Base-by-base conservation (phyloP, 1,139 yeast species). In the Suhomyces coccinellae region DNA sequence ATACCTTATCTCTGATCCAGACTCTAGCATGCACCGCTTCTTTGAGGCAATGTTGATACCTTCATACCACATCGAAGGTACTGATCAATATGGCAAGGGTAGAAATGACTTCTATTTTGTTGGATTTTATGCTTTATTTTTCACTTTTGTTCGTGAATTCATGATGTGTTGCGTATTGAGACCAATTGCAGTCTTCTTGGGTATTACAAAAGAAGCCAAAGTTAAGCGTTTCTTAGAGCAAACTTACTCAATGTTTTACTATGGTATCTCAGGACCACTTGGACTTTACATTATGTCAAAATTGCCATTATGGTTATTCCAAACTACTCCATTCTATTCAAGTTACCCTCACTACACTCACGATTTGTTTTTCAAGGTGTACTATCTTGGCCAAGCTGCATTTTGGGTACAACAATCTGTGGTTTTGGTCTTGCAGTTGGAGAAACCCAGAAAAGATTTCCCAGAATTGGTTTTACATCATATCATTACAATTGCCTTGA, bases 381-480 rank as follows among this genome's bases (percentile, higher is more conserved):
- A 86, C 63, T 95, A 93, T 65, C 73, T 93, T 53, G 83, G 89
- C 33, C 99, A 93, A 70, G 97, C 98, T 6, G 87, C 97, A 2
- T 93, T 89, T 66, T 93, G 99, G 99, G 83, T 90, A 14, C 99
- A 93, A 69, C 99, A 93, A 67, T 85, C 95, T 1, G 82, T 87
- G 35, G 85, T 93, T 24, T 73, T 93, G 51, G 69, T 83, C 45
- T 73, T 95, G 53, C 96, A 87, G 65, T 77, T 93, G 51, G 99
- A 93, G 66, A 89, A 89, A 65, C 98, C 97, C 46, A 79, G 99
- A 65, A 90, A 89, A 66, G 99, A 93, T 65, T 91, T 85, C 66
- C 74, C 82, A 56, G 99, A 93, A 67, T 78, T 93, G 52, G 90
- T 91, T 17, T 83, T 90, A 67, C 99, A 93, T 65, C 99, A 93